Evolutionary conservation across 2,329 filamentous ascomycete genomes (phyloP), one percentile per base, ranked within the genome.

Genomic region (Fusarium subglutinans): DNA sequence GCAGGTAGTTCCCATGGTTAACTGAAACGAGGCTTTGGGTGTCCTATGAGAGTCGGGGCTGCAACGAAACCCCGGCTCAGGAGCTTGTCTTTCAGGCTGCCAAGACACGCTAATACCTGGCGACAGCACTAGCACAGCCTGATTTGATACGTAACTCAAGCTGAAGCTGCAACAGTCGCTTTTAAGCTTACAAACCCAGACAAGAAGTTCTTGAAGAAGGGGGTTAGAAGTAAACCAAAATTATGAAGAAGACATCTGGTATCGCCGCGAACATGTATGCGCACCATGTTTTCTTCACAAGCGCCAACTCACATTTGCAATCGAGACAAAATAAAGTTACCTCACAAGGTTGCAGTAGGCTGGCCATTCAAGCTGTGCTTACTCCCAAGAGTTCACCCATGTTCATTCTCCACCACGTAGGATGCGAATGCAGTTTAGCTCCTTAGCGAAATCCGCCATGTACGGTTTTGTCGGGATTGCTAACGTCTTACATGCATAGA

Each of bases 21-120:
- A 61, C 37, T 61, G 48, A 43, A 56, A 61, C 58, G 30, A 50
- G 55, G 41, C 55, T 48, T 47, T n/a, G 18, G n/a, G 9, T 22
- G n/a, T 7, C 54, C 54, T 57, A 57, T 57, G 14, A 37, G 41
- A 48, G 20, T 18, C 18, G 6, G 4, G 11, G 18, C 30, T 26
- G 9, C 3, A 48, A 26, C 20, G 6, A 37, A n/a, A 28, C 20
- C n/a, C 33, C 18, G 30, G 41, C 28, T 28, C 15, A 26, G 6
- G 10, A 14, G 30, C 55, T 48, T 48, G 55, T 8, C 24, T 37
- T 37, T 37, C 55, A 48, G 24, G 24, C 20, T 58, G 41, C 41
- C 55, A 58, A 48, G 55, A 28, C 15, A 26, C 17, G 3, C 22
- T 15, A 24, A 9, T 15, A 5, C 0, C 8, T 44, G 24, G 17